Conservation (phyloP, 805 yeast genomes). For the Candida koratica region DNA sequence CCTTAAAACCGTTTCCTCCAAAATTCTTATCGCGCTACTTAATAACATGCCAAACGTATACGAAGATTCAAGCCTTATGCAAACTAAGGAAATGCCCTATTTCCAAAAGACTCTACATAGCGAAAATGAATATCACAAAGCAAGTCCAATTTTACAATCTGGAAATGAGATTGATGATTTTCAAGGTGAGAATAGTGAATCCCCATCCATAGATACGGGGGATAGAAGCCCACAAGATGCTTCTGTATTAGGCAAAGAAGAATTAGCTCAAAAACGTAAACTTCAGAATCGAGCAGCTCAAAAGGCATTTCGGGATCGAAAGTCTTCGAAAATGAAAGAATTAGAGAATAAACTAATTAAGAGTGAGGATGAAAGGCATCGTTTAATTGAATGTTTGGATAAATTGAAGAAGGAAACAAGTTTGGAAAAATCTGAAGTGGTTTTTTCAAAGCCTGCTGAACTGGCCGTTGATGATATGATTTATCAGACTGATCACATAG, state of each 20-base stretch:
- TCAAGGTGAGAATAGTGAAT: too few species aligned
- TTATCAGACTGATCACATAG: constrained; percentile 22
- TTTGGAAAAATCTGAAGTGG: constrained; percentile 55
- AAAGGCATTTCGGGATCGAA: constrained; percentile 79
- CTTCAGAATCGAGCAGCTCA: constrained; percentile 87
- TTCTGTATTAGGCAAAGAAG: constrained; percentile 34
- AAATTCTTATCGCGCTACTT: too few species aligned
- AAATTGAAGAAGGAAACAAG: constrained; percentile 48
- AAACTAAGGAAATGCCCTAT: too few species aligned
- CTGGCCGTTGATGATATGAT: constrained; percentile 32
- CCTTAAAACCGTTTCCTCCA: too few species aligned
- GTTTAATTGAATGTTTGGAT: constrained; percentile 47
- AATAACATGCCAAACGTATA: too few species aligned
- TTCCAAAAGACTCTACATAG: too few species aligned
- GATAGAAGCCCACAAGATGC: too few species aligned
- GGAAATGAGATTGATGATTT: too few species aligned
- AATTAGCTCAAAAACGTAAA: constrained; percentile 54
- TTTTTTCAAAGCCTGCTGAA: constrained; percentile 33
- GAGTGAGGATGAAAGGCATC: constrained; percentile 53
- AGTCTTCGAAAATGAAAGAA: constrained; percentile 67
- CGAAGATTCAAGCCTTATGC: too few species aligned
- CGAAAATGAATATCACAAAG: too few species aligned
- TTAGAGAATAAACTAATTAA: constrained; percentile 54
- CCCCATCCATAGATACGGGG: too few species aligned
- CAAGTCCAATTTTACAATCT: too few species aligned